A percentile compares a stretch with the other conserved stretches of the same genome.
These are phyloP conservation scores for slime mould (Dictyostelium discoideum) DNA, from an alignment of 78 protist genomes.

Conservation along the genomic window DNA sequence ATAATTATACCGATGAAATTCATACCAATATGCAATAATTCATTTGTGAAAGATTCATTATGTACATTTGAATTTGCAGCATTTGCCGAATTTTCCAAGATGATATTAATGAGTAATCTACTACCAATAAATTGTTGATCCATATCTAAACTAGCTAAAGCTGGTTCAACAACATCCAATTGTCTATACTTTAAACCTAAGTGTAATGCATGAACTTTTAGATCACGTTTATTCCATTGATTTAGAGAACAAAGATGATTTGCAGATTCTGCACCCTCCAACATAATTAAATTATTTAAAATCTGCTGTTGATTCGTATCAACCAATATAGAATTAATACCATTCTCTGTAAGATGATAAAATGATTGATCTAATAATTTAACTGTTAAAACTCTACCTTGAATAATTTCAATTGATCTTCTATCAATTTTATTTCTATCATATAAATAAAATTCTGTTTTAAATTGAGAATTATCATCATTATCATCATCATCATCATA, in stretches of 20 bases:
- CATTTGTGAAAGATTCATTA: constrained; percentile 65
- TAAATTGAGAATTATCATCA: background rate
- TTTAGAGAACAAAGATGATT: constrained; percentile 69
- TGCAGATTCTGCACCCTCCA: constrained; percentile 71
- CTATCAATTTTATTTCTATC: background rate
- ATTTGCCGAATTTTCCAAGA: constrained; percentile 54
- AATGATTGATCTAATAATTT: constrained; percentile 41
- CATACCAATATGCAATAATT: constrained; percentile 72
- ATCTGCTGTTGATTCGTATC: constrained; percentile 72
- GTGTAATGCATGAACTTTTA: constrained; percentile 79
- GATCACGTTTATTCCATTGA: constrained; percentile 73
- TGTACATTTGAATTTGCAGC: constrained; percentile 69
- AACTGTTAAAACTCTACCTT: background rate
- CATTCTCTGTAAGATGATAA: constrained; percentile 14
- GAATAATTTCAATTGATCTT: background rate
- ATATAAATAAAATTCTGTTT: constrained; percentile 9
- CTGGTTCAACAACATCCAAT: constrained; percentile 79
- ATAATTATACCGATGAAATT: constrained; percentile 68
- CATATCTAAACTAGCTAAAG: constrained; percentile 39
- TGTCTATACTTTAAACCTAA: constrained; percentile 78
- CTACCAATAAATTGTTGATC: constrained; percentile 71
- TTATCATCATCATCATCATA: background rate
- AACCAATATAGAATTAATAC: constrained; percentile 19
- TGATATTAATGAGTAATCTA: constrained; percentile 32
- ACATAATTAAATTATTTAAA: constrained; percentile 59